phyloP scores from a whole-genome alignment of 2,329 filamentous ascomycete species.

The Neofusicoccum laricinum region DNA sequence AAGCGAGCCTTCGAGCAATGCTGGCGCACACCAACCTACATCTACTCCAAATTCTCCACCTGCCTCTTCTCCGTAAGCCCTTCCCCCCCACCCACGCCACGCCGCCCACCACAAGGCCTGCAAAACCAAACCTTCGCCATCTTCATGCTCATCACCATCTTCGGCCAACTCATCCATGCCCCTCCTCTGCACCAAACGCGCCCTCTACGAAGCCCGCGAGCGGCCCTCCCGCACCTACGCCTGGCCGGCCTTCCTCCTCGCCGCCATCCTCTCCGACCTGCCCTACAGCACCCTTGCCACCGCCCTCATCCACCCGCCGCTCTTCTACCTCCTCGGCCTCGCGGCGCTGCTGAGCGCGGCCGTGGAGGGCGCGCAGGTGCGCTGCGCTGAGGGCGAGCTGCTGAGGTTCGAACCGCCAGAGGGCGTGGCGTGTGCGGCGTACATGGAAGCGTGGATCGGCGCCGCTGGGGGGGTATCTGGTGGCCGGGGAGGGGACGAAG shows the following conservation, averaged over 20 bases:
- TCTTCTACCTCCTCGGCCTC: conserved; percentile 84
- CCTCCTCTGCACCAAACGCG: conserved; percentile 77
- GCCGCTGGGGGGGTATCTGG: conserved; percentile 31
- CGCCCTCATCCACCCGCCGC: conserved; percentile 73
- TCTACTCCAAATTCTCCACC: conserved; percentile 21
- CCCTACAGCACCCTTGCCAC: conserved; percentile 79
- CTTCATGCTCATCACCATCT: conserved; percentile 78
- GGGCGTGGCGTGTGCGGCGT: conserved; percentile 57
- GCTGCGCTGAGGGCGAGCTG: conserved; percentile 68
- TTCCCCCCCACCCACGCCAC: conserved; percentile 41
- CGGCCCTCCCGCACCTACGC: conserved; percentile 80
- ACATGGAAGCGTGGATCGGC: conserved; percentile 53
- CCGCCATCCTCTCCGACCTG: conserved; percentile 79
- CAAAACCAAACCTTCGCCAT: conserved; percentile 86
- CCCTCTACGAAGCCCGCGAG: conserved; percentile 81
- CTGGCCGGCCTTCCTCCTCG: conserved; percentile 82
- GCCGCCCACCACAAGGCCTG: conserved; percentile 70
- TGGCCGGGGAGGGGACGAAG: conserved; percentile 31
- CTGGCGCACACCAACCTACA: conserved; percentile 23
- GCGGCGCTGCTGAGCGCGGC: conserved; percentile 68
- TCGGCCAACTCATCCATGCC: conserved; percentile 80
- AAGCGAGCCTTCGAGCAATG: conserved; percentile 20
- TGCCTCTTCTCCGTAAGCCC: conserved; percentile 17
- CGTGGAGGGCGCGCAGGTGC: conserved; percentile 63
- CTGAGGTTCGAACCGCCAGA: conserved; percentile 53